Percentiles rank a stretch among this genome's conserved stretches.
Evolutionary conservation across 73 alveolate genomes (phyloP).

Genomic region (Paramecium caudatum): DNA sequence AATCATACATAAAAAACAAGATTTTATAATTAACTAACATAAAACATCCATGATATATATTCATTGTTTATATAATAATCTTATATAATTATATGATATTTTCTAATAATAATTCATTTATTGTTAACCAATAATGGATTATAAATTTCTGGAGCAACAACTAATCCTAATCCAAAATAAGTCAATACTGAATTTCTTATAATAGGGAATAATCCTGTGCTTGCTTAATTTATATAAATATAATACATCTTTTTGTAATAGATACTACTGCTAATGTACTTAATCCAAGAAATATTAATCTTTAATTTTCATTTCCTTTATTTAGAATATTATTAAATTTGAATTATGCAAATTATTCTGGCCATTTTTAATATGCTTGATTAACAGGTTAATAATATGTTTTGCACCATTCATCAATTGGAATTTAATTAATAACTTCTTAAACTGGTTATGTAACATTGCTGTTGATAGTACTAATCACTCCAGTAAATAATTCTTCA

Average conservation of each 20-base stretch:
- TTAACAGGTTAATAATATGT: not conserved
- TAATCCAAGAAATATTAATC: constrained; percentile 27
- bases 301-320: constrained; percentile 47
- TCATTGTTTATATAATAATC: too few species aligned
- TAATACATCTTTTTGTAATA: constrained; percentile 16
- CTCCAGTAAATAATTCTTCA: not conserved
- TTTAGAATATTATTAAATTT: not conserved
- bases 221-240: not conserved
- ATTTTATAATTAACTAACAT: too few species aligned
- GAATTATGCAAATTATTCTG: not conserved
- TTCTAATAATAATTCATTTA: not conserved
- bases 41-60: too few species aligned
- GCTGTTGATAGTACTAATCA: not conserved
- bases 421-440: not conserved
- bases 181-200: constrained; percentile 73
- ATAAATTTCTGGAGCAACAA: constrained; percentile 72
- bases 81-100: too few species aligned
- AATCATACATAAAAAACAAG: too few species aligned
- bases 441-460: constrained; percentile 34
- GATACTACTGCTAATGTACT: constrained; percentile 54
- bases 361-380: constrained; percentile 4
- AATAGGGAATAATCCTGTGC: not conserved
- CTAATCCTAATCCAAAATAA: constrained; percentile 72
- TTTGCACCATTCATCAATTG: not conserved
- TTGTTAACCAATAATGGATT: constrained; percentile 68